A percentile compares a stretch with the other conserved stretches of the same genome.
Conservation (phyloP, 345 rosid species). For the Iberis pinnata region DNA sequence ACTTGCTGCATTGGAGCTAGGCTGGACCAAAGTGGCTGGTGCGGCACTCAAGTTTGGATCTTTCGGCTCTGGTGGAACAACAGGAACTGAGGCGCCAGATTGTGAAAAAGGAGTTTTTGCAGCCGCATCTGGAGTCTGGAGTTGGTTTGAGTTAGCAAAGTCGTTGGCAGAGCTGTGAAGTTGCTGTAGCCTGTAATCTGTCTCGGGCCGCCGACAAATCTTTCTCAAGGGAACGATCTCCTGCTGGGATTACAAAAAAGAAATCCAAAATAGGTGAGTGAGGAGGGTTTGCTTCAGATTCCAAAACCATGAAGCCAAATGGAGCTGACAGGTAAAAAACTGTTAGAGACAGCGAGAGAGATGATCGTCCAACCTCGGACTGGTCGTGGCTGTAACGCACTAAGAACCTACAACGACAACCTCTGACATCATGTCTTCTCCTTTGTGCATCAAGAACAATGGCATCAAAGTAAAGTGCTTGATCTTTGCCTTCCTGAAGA, state of each 20-base stretch:
- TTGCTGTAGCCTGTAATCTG: constrained; percentile 96
- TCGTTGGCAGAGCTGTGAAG: constrained; percentile 59
- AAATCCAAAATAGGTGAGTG: constrained; percentile 22
- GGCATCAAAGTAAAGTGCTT: constrained; percentile 95
- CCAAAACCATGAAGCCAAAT: constrained; percentile 5
- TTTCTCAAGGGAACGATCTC: constrained; percentile 95
- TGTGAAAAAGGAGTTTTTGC: constrained; percentile 12
- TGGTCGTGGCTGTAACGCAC: constrained; percentile 97
- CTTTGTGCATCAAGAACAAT: constrained; percentile 97
- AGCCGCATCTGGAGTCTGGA: constrained; percentile 15
- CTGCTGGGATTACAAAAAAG: constrained; percentile 38
- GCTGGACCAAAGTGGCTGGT: constrained; percentile 25
- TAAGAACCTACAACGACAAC: constrained; percentile 95
- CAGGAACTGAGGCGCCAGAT: constrained; percentile 18
- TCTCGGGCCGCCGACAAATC: constrained; percentile 94
- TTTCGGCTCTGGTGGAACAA: constrained; percentile 14
- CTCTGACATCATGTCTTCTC: constrained; percentile 94
- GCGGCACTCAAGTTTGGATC: constrained; percentile 14
- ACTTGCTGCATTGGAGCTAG: constrained; percentile 21
- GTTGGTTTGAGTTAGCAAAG: constrained; percentile 31
- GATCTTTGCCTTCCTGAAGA: constrained; percentile 96
- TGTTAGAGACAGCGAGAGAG: constrained; percentile 10
- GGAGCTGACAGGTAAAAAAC: constrained; percentile 1
- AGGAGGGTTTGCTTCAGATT: constrained; percentile 12
- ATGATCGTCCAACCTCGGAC: constrained; percentile 58